Conservation (phyloP, 768 basidiomycete genomes). For the Chalciporus sphaerocephalus region DNA sequence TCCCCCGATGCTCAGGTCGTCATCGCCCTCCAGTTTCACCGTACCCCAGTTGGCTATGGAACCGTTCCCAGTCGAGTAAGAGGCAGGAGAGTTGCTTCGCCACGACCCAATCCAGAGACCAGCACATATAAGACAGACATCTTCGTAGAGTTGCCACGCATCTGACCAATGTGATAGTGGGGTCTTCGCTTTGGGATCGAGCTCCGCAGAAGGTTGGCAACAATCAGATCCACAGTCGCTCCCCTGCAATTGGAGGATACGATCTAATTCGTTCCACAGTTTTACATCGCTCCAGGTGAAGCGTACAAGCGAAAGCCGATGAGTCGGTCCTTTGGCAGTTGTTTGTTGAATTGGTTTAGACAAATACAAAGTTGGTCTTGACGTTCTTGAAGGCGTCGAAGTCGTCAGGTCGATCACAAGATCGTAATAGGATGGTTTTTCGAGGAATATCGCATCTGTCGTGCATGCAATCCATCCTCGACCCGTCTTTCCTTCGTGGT, state of each 20-base stretch:
- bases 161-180: slow-evolving; percentile 59
- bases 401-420: slow-evolving; percentile 77
- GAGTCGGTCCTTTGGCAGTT: slow-evolving; percentile 38
- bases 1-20: slow-evolving; percentile 44
- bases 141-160: slow-evolving; percentile 79
- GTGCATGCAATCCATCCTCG: slow-evolving; percentile 86
- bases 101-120: slow-evolving; percentile 76
- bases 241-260: slow-evolving; percentile 56
- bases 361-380: slow-evolving; percentile 63
- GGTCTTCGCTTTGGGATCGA: slow-evolving; percentile 33
- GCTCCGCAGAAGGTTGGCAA: slow-evolving; percentile 29
- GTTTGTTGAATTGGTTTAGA: slow-evolving; percentile 45
- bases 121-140: slow-evolving; percentile 77
- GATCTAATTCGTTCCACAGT: slow-evolving; percentile 79
- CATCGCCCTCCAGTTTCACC: slow-evolving; percentile 62
- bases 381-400: slow-evolving; percentile 52
- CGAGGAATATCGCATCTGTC: slow-evolving; percentile 80
- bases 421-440: slow-evolving; percentile 76
- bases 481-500: slow-evolving; percentile 52
- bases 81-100: slow-evolving; percentile 44
- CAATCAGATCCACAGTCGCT: slow-evolving; percentile 30
- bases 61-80: slow-evolving; percentile 48
- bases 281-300: slow-evolving; percentile 85
- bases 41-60: slow-evolving; percentile 50
- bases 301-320: slow-evolving; percentile 57